phyloP scores from a whole-genome alignment of 164 flowering plant genomes.

The Chimonanthus salicifolius region DNA sequence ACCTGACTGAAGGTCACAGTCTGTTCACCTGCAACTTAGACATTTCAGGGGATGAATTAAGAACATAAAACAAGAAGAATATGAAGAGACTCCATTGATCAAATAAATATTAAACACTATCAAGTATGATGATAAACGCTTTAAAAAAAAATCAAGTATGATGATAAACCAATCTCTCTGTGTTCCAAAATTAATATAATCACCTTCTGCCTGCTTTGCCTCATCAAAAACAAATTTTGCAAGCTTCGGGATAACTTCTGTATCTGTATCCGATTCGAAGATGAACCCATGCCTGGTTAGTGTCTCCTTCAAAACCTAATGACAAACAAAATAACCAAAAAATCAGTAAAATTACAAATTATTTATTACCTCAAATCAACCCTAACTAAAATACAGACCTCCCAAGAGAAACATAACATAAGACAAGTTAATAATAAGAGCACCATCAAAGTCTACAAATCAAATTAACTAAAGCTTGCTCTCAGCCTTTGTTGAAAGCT shows the following conservation, averaged over 20 bases:
- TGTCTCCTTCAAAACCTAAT: slow-evolving; percentile 84
- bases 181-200: neutral
- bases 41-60: neutral
- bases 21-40: slow-evolving; percentile 59
- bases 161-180: neutral
- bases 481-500: neutral
- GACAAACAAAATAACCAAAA: neutral
- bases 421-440: neutral
- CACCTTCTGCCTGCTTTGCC: slow-evolving; percentile 78
- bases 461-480: neutral
- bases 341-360: neutral
- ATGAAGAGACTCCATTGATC: neutral
- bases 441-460: no score
- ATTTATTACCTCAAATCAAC: neutral
- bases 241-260: slow-evolving; percentile 99
- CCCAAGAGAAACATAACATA: neutral
- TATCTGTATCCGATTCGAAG: slow-evolving; percentile 96
- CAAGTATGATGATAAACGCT: neutral
- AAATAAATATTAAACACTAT: neutral
- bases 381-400: neutral
- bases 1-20: slow-evolving; percentile 81
- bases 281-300: slow-evolving; percentile 82
- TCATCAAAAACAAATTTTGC: slow-evolving; percentile 92
- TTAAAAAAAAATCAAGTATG: neutral
- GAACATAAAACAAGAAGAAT: slow-evolving; percentile 2